Percentiles rank a stretch among this genome's conserved stretches.
Conservation (phyloP, 371 early-diverging fungal species). For the Phascolomyces articulosus region DNA sequence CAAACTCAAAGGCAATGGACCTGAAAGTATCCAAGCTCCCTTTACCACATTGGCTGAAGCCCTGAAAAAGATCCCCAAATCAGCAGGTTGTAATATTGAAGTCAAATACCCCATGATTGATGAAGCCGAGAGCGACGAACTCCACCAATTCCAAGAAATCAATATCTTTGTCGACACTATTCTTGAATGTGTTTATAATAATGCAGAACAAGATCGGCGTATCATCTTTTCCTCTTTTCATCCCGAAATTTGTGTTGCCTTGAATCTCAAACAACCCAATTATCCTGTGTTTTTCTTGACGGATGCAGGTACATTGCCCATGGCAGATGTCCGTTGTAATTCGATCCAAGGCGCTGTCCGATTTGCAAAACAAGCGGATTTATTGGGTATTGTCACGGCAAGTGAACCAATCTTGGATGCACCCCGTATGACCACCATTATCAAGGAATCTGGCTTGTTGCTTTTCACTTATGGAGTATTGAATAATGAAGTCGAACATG, state of each 20-base stretch:
- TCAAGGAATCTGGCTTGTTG: constrained; percentile 73
- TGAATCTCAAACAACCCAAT: constrained; percentile 83
- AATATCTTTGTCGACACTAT: constrained; percentile 90
- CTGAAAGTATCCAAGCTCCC: constrained; percentile 77
- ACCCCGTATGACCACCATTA: constrained; percentile 73
- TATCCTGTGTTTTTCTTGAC: constrained; percentile 94
- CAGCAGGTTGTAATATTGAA: constrained; percentile 94
- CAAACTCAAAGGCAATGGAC: constrained; percentile 71
- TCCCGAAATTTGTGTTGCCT: constrained; percentile 84
- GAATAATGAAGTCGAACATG: constrained; percentile 81
- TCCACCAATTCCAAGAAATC: constrained; percentile 71
- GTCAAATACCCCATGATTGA: constrained; percentile 95
- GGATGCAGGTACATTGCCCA: constrained; percentile 76
- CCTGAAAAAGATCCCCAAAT: constrained; percentile 74
- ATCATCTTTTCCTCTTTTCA: constrained; percentile 95
- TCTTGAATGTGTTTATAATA: constrained; percentile 73
- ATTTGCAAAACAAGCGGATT: constrained; percentile 75
- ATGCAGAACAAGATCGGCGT: constrained; percentile 70
- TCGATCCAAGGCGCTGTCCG: constrained; percentile 84
- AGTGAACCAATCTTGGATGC: constrained; percentile 80
- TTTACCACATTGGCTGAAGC: constrained; percentile 85
- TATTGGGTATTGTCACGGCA: constrained; percentile 86
- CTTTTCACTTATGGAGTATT: constrained; percentile 88
- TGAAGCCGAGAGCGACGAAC: constrained; percentile 79
- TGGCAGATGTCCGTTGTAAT: constrained; percentile 86